A percentile compares a stretch with the other conserved stretches of the same genome.
Evolutionary conservation across 805 yeast genomes (phyloP).

Genomic region (Lipomyces yamanashiensis): DNA sequence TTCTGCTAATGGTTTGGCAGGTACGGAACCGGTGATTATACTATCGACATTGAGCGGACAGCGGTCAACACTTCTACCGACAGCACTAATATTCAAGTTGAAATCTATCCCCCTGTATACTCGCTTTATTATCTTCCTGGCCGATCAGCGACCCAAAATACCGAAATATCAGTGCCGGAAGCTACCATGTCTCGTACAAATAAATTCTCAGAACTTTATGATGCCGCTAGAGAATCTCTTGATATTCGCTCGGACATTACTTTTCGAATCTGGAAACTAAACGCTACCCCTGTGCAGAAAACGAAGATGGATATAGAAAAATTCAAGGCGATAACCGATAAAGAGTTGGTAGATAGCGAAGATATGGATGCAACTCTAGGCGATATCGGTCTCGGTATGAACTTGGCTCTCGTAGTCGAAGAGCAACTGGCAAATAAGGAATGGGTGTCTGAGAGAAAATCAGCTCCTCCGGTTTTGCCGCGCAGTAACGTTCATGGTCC

Average conservation of each 20-base stretch:
- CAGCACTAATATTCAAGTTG: constrained; percentile 19
- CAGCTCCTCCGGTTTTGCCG: not conserved
- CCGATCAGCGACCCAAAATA: not conserved
- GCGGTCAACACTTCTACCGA: constrained; percentile 21
- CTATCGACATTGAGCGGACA: constrained; percentile 8
- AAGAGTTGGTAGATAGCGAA: constrained; percentile 13
- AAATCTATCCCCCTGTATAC: constrained; percentile 23
- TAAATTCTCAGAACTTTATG: constrained; percentile 12
- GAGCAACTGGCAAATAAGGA: constrained; percentile 15
- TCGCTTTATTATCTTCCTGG: constrained; percentile 13
- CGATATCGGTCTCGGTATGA: constrained; percentile 21
- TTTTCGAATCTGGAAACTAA: constrained; percentile 28
- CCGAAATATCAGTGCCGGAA: not conserved
- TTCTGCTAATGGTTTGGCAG: not conserved
- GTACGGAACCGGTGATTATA: constrained; percentile 13
- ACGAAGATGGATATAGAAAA: constrained; percentile 9
- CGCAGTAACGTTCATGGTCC: not conserved
- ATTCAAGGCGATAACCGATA: constrained; percentile 15
- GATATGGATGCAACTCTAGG: constrained; percentile 10
- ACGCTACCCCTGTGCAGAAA: not conserved
- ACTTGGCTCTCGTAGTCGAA: constrained; percentile 25
- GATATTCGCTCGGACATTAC: constrained; percentile 16
- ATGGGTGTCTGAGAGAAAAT: constrained; percentile 28
- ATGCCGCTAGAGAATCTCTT: constrained; percentile 19
- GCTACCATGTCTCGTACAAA: constrained; percentile 27